phyloP scores from a whole-genome alignment of 805 yeast genomes.

The Nakazawaea holstii region DNA sequence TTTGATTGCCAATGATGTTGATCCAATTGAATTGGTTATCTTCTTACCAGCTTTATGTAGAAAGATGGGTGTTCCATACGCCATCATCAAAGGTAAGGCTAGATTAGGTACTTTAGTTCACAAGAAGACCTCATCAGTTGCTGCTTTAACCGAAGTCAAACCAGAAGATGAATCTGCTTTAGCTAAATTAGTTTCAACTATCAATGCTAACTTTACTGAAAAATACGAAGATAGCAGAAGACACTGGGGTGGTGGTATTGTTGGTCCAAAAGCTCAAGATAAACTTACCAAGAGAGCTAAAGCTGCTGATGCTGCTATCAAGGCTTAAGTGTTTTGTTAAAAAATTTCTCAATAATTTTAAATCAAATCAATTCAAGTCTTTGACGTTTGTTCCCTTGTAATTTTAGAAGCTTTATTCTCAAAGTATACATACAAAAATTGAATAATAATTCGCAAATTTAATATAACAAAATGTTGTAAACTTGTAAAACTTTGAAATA shows the following conservation, averaged over 20 bases:
- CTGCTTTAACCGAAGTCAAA: slow-evolving; percentile 93
- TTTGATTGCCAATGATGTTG: slow-evolving; percentile 97
- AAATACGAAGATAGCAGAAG: slow-evolving; percentile 94
- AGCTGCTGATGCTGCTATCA: slow-evolving; percentile 20
- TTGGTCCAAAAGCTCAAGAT: slow-evolving; percentile 92
- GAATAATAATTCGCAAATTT: too few relatives aligned
- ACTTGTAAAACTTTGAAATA: too few relatives aligned
- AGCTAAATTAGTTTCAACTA: slow-evolving; percentile 87
- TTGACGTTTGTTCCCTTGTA: background rate
- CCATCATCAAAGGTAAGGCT: slow-evolving; percentile 97
- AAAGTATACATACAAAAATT: background rate
- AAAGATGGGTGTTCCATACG: slow-evolving; percentile 99
- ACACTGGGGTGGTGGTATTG: slow-evolving; percentile 99
- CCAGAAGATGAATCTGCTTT: slow-evolving; percentile 94
- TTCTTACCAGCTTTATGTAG: slow-evolving; percentile 98
- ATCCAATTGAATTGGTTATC: slow-evolving; percentile 96
- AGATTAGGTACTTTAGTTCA: slow-evolving; percentile 97
- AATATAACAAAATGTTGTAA: background rate
- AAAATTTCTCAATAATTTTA: background rate
- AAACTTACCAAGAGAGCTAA: slow-evolving; percentile 74
- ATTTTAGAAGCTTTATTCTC: background rate
- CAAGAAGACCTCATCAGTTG: slow-evolving; percentile 96
- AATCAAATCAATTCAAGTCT: too few relatives aligned
- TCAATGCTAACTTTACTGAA: slow-evolving; percentile 88
- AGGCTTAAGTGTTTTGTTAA: slow-evolving; percentile 6